These are phyloP conservation scores for Backusella westeae DNA, from an alignment of 192 early-diverging fungal species.

Conservation along the genomic window DNA sequence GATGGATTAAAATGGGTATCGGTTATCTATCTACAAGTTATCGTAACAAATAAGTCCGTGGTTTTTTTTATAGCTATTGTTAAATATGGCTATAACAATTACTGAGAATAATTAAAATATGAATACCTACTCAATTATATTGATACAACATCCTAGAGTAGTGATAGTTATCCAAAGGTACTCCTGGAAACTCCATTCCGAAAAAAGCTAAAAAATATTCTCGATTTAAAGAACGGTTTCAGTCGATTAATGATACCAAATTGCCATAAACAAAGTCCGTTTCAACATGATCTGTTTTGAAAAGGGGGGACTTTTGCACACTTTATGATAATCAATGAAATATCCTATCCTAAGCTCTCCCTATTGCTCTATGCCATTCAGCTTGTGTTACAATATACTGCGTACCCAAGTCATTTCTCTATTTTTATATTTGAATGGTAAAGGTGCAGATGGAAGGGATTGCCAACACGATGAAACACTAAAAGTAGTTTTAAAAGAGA, in stretches of 20 bases:
- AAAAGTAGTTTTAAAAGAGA: neutral
- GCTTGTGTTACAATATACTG: neutral
- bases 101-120: neutral
- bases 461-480: neutral
- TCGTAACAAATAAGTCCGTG: neutral
- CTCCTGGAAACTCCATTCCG: neutral
- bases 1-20: neutral
- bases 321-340: neutral
- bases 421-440: neutral
- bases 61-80: neutral
- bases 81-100: neutral
- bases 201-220: neutral
- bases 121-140: too few species aligned
- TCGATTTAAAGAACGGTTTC: neutral
- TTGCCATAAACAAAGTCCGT: neutral
- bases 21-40: neutral
- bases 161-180: neutral
- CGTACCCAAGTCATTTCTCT: neutral
- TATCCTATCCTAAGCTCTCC: neutral
- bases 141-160: too few species aligned
- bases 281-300: neutral
- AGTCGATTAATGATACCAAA: neutral
- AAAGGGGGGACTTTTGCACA: neutral
- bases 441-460: neutral
- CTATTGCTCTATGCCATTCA: neutral